Evolutionary conservation across 2,329 filamentous ascomycete species (phyloP), one percentile per base, ranked within the genome.

Genomic region (Chrysosporium queenslandicum): DNA sequence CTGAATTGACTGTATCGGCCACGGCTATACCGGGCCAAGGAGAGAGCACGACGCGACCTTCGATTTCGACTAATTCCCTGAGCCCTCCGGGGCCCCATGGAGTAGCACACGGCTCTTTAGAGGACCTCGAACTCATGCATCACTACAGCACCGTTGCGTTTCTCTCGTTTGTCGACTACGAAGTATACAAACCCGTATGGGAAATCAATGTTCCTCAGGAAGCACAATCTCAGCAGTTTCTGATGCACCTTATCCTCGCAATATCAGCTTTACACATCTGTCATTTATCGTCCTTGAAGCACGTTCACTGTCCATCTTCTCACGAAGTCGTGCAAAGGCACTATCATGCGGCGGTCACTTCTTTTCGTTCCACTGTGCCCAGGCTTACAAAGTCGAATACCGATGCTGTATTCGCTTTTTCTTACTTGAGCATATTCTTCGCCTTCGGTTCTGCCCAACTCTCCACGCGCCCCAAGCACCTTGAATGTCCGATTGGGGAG

Each of bases 161-260:
- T 30, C 39, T 42, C 21, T 53, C 46, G 6, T 43, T 58, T 23
- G 34, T 50, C 16, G 56, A 56, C 23, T 56, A 56, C 32, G 54
- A 58, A 29, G 43, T 46, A 8, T 58, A 56, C 34, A 50, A 39
- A 32, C 52, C 41, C 39, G 52, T 56, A 40, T 58, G 56, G 56
- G 55, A 58, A 27, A n/a, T 56, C 11, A 34, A 48, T 34, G 55
- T 58, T 9, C 56, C 56, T 9, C 46, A 29, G 20, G 55, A 56
- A 48, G 53, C 55, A 12, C 52, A 54, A 29, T 52, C 55, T 21
- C 52, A 54, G 34, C 55, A 53, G 5, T 63, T 60, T 47, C 47
- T 63, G 8, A 63, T 61, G 58, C 55, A 62, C 48, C 48, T 58
- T n/a, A 45, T 62, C 14, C 58, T 63, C 8, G 60, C 61, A 11